phyloP scores from a whole-genome alignment of 371 early-diverging fungal genomes.

The Syncephalastrum racemosum region DNA sequence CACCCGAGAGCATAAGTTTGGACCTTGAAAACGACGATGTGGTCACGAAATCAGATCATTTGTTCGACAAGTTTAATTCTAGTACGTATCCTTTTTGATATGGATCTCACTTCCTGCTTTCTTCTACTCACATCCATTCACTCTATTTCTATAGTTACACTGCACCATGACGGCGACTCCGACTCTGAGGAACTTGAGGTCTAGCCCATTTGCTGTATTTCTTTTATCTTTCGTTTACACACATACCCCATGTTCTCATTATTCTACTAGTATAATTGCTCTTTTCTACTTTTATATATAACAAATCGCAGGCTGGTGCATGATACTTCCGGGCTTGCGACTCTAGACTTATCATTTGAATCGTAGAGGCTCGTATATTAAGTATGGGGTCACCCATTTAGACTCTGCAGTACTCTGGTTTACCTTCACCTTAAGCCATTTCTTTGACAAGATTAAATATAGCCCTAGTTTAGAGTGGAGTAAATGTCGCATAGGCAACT shows the following conservation, averaged over 20 bases:
- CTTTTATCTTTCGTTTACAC: slow-evolving; percentile 1
- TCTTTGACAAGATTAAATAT: too few relatives aligned
- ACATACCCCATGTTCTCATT: neutral
- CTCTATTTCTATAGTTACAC: slow-evolving; percentile 48
- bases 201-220: neutral
- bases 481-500: too few relatives aligned
- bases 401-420: too few relatives aligned
- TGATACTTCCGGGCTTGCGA: too few relatives aligned
- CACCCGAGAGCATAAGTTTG: slow-evolving; percentile 60
- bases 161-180: slow-evolving; percentile 68
- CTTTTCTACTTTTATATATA: too few relatives aligned
- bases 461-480: too few relatives aligned
- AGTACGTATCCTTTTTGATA: slow-evolving; percentile 42
- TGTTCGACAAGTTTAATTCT: slow-evolving; percentile 72
- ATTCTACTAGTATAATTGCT: too few relatives aligned
- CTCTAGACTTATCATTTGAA: too few relatives aligned
- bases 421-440: too few relatives aligned
- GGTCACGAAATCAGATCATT: slow-evolving; percentile 37
- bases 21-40: slow-evolving; percentile 59
- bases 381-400: too few relatives aligned
- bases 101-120: neutral
- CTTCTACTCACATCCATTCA: neutral
- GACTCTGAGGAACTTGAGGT: slow-evolving; percentile 33
- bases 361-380: too few relatives aligned
- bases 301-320: too few relatives aligned